Evolutionary conservation across 2,329 filamentous ascomycete genomes (phyloP), one percentile per base, ranked within the genome.

Genomic region (Colletotrichum salicis): DNA sequence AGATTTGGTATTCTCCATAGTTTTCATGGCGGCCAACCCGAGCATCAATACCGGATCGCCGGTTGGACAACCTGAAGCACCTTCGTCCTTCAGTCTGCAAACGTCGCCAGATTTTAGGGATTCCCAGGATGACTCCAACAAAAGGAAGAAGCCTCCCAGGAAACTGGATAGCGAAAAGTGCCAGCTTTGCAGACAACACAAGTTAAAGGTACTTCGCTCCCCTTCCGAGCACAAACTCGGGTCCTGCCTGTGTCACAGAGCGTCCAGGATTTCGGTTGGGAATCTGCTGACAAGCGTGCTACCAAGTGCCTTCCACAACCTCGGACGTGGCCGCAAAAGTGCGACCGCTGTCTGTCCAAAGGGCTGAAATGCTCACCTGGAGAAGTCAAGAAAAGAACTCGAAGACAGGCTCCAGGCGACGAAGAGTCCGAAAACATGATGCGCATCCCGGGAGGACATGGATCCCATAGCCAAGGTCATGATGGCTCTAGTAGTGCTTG

Each of bases 161-260:
- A 61, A 61, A 15, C 37, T 61, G 5, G 58, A 61, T 22, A 61
- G 24, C 19, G 58, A 61, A 24, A 61, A 48, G 37, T 61, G 58
- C 15, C 58, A 61, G 37, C 37, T 61, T 48, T 61, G 58, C 27
- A 61, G 58, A 5, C 58, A 61, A 48, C 58, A 61, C 24, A 61
- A 61, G 15, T 22, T 61, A 27, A 61, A 61, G 37, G 58, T 61
- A 33, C 19, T 8, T 29, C 24, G 22, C 1, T 45, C 22, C 12
- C 3, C 5, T 15, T n/a, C 19, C 41, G 5, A 12, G 6, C 8
- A 3, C 19, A 5, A n/a, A 48, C 8, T 10, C 10, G n/a, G 11
- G 41, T 19, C 41, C 41, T n/a, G 41, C 41, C 41, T 48, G 7
- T 22, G 11, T 8, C 7, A 10, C 41, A 11, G 19, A 48, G 41